phyloP scores from a whole-genome alignment of 768 basidiomycete species.

The Kwoniella shandongensis region DNA sequence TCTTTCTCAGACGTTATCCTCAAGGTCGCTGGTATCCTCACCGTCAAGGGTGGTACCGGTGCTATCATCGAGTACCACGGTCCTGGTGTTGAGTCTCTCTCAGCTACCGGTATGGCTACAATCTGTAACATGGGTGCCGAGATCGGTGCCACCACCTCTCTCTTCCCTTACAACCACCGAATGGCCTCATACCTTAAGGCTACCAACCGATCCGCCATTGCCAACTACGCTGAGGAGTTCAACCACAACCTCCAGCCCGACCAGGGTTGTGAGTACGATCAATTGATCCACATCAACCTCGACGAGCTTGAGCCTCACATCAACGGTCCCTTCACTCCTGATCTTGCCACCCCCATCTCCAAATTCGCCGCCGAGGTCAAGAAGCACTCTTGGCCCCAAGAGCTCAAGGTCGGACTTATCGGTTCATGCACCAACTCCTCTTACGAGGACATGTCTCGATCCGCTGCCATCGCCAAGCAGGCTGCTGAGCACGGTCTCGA shows the following conservation, averaged over 20 bases:
- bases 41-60: slow-evolving; percentile 98
- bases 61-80: slow-evolving; percentile 98
- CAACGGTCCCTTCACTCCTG: slow-evolving; percentile 99
- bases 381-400: slow-evolving; percentile 94
- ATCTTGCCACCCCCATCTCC: slow-evolving; percentile 96
- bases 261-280: slow-evolving; percentile 85
- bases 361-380: slow-evolving; percentile 88
- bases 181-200: slow-evolving; percentile 92
- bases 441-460: slow-evolving; percentile 99
- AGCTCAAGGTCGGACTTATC: slow-evolving; percentile 95
- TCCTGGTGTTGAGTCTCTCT: slow-evolving; percentile 90
- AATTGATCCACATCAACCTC: slow-evolving; percentile 90
- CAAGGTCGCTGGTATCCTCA: slow-evolving; percentile 97
- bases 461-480: slow-evolving; percentile 88
- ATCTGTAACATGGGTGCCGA: slow-evolving; percentile 99
- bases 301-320: slow-evolving; percentile 98
- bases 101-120: slow-evolving; percentile 98
- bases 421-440: slow-evolving; percentile 99
- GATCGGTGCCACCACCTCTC: slow-evolving; percentile 96
- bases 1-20: slow-evolving; percentile 79
- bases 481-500: slow-evolving; percentile 82
- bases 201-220: slow-evolving; percentile 87
- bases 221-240: slow-evolving; percentile 83
- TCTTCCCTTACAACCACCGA: slow-evolving; percentile 97
- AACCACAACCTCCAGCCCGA: slow-evolving; percentile 87